Evolutionary conservation across 2,329 filamentous ascomycete species (phyloP).

Genomic region (Aspergillus novofumigatus): DNA sequence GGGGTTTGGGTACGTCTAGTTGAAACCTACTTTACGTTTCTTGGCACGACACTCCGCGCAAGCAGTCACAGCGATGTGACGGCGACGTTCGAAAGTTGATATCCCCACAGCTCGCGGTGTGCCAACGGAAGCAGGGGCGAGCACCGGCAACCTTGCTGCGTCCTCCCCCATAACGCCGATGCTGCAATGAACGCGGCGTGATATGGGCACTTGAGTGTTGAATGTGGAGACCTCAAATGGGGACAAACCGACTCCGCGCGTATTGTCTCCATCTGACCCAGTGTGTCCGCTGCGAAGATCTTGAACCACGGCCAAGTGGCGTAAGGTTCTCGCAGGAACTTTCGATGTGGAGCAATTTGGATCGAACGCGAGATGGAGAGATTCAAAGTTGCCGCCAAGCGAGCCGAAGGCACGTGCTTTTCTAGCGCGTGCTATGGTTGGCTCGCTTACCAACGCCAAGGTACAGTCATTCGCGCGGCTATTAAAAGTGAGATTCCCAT

Average conservation of each 20-base stretch:
- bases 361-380: background rate
- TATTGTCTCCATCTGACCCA: background rate
- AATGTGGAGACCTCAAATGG: background rate
- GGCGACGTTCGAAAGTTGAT: background rate
- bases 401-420: background rate
- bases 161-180: background rate
- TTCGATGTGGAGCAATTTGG: background rate
- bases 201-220: background rate
- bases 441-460: background rate
- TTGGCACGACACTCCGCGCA: background rate
- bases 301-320: background rate
- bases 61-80: background rate
- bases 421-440: background rate
- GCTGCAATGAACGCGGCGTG: background rate
- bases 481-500: too few relatives aligned
- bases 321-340: background rate
- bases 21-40: background rate
- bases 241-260: background rate
- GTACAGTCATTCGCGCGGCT: background rate
- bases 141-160: background rate
- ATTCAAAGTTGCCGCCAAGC: background rate
- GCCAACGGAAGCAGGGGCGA: background rate
- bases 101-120: background rate
- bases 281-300: background rate
- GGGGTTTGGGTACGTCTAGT: background rate